Evolutionary conservation across 2,329 filamentous ascomycete genomes (phyloP).

Genomic region (Ceratocystis variospora): DNA sequence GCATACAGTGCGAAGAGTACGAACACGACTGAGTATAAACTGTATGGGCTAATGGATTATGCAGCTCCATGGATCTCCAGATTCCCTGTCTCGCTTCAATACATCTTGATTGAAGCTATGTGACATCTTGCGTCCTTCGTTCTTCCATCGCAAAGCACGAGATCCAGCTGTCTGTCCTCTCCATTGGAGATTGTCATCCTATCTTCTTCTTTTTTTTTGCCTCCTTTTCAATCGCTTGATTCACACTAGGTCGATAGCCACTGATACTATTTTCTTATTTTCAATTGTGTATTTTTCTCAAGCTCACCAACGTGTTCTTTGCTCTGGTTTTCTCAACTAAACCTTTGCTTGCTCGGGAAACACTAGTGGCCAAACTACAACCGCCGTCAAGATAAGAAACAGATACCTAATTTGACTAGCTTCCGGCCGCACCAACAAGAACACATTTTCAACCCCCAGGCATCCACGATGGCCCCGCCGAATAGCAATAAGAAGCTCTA

Average conservation of each 20-base stretch:
- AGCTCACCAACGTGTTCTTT: not conserved
- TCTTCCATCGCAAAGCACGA: not conserved
- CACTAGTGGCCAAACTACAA: not conserved
- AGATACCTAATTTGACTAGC: not conserved
- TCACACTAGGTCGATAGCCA: not conserved
- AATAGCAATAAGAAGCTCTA: slow-evolving; percentile 17
- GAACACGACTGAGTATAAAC: accelerated
- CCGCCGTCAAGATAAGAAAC: not conserved
- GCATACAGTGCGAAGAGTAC: not conserved
- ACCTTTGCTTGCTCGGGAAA: not conserved
- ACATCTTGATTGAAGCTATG: not conserved
- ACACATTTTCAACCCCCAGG: not conserved
- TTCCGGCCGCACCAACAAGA: not conserved
- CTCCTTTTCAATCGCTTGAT: not conserved
- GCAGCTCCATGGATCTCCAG: slow-evolving; percentile 4
- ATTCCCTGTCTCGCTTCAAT: not conserved
- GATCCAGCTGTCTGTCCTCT: not conserved
- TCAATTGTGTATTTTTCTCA: not conserved
- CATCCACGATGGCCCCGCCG: slow-evolving; percentile 18
- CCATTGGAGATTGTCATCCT: not conserved
- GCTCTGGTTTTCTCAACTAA: not conserved
- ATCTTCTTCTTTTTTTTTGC: not conserved
- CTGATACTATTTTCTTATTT: not conserved
- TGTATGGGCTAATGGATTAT: not conserved
- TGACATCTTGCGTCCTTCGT: not conserved